Conservation (phyloP, 2,329 filamentous ascomycete species). For the Teratosphaeria viscida region DNA sequence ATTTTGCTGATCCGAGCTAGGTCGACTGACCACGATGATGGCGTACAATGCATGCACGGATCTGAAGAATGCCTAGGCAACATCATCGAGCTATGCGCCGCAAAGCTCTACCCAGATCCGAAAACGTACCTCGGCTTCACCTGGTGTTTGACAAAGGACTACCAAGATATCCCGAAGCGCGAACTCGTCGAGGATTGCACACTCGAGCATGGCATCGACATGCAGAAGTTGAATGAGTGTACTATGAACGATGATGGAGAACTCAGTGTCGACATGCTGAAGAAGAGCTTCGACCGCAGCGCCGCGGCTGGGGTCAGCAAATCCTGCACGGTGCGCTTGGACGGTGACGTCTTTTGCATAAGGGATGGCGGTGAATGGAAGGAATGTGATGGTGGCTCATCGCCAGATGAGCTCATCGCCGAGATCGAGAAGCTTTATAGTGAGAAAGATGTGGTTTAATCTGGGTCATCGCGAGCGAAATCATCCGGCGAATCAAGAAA, state of each 20-base stretch:
- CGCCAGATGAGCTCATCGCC: constrained; percentile 61
- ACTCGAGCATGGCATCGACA: constrained; percentile 79
- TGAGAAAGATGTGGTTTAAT: not conserved
- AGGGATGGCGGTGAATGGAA: constrained; percentile 69
- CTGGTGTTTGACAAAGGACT: constrained; percentile 75
- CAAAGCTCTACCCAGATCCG: constrained; percentile 68
- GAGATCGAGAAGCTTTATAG: constrained; percentile 44
- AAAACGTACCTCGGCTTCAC: constrained; percentile 87
- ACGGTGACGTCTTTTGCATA: constrained; percentile 74
- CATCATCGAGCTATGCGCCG: constrained; percentile 86
- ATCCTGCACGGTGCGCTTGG: constrained; percentile 49
- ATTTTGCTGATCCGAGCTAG: constrained; percentile 26
- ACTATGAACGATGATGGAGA: constrained; percentile 66
- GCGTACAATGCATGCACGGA: constrained; percentile 81
- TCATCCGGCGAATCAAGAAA: not conserved
- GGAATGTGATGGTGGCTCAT: constrained; percentile 60
- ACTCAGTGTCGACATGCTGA: constrained; percentile 56
- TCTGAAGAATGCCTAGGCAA: constrained; percentile 86
- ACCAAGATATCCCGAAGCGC: constrained; percentile 63
- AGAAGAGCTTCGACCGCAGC: constrained; percentile 56
- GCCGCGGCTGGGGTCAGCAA: constrained; percentile 36
- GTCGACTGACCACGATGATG: constrained; percentile 61
- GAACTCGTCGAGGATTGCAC: constrained; percentile 79
- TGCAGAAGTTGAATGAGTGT: constrained; percentile 71
- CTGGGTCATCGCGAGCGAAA: not conserved